Evolutionary conservation across 257 asterid genomes (phyloP).

Genomic region (Thymus mandschuricus): DNA sequence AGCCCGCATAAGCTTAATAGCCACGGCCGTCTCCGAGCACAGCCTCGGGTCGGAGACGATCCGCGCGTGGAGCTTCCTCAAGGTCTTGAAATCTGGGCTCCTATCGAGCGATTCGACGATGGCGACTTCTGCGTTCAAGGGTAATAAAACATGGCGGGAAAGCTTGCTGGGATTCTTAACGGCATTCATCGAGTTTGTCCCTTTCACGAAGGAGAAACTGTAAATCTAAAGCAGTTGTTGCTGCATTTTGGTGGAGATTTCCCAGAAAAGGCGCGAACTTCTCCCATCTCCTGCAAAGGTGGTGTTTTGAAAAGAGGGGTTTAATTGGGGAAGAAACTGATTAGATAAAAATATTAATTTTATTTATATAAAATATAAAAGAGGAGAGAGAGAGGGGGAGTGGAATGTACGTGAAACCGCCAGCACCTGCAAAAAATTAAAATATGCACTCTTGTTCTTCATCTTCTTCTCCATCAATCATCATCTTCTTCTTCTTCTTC

Average conservation of each 20-base stretch:
- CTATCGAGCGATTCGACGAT: slow-evolving; percentile 48
- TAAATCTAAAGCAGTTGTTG: background rate
- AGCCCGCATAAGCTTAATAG: slow-evolving; percentile 76
- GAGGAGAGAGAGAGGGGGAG: too few relatives aligned
- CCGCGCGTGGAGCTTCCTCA: slow-evolving; percentile 56
- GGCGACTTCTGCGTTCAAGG: slow-evolving; percentile 28
- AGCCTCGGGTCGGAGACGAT: slow-evolving; percentile 50
- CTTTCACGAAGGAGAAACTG: background rate
- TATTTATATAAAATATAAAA: too few relatives aligned
- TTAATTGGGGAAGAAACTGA: too few relatives aligned
- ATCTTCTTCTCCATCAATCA: background rate
- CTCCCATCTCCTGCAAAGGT: too few relatives aligned
- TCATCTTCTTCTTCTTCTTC: background rate
- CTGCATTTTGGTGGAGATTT: too few relatives aligned
- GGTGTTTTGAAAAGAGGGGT: too few relatives aligned
- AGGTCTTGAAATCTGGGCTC: slow-evolving; percentile 54
- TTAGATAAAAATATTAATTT: too few relatives aligned
- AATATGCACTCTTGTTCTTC: too few relatives aligned
- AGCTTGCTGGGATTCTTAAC: slow-evolving; percentile 32
- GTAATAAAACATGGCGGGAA: slow-evolving; percentile 46
- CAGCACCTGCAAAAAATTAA: too few relatives aligned
- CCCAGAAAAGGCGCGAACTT: too few relatives aligned
- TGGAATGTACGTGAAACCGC: background rate
- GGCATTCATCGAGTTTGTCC: slow-evolving; percentile 31
- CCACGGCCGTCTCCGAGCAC: slow-evolving; percentile 53